Conservation (phyloP, 805 yeast species). For the Hagleromyces aurorensis region DNA sequence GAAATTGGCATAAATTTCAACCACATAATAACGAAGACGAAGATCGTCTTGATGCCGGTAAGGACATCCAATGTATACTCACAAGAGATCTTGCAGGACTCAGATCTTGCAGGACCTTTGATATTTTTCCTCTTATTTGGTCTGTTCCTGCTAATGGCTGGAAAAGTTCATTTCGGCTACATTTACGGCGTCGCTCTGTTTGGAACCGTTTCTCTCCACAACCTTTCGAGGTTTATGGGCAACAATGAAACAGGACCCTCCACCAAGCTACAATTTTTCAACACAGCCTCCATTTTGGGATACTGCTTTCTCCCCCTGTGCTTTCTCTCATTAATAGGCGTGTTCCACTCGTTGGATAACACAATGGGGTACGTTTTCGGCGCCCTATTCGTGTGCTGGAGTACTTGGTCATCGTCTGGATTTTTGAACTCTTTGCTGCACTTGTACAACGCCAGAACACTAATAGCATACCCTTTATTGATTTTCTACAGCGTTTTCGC, state of each 20-base stretch:
- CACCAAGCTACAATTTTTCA: conserved; percentile 38
- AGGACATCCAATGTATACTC: conserved; percentile 43
- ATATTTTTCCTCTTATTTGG: conserved; percentile 85
- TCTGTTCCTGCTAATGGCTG: conserved; percentile 69
- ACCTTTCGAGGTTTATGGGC: conserved; percentile 82
- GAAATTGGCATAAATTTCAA: conserved; percentile 89
- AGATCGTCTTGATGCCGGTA: conserved; percentile 77
- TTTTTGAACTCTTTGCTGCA: conserved; percentile 81
- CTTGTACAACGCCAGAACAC: conserved; percentile 74
- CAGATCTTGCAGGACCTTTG: conserved; percentile 93
- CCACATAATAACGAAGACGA: conserved; percentile 78
- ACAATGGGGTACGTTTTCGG: conserved; percentile 64
- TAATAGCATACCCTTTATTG: conserved; percentile 88
- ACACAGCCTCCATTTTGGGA: conserved; percentile 89
- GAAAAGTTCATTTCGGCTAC: conserved; percentile 94
- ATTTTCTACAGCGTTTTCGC: conserved; percentile 93
- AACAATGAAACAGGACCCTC: conserved; percentile 31
- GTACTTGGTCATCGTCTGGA: conserved; percentile 89
- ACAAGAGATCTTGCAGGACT: conserved; percentile 73
- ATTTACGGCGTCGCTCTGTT: conserved; percentile 92
- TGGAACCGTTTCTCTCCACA: conserved; percentile 80
- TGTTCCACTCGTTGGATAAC: conserved; percentile 70
- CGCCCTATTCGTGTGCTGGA: conserved; percentile 69
- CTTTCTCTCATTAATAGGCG: conserved; percentile 45
- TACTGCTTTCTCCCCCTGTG: conserved; percentile 90